phyloP scores from a whole-genome alignment of 345 rosid species.

The Salix viminalis region DNA sequence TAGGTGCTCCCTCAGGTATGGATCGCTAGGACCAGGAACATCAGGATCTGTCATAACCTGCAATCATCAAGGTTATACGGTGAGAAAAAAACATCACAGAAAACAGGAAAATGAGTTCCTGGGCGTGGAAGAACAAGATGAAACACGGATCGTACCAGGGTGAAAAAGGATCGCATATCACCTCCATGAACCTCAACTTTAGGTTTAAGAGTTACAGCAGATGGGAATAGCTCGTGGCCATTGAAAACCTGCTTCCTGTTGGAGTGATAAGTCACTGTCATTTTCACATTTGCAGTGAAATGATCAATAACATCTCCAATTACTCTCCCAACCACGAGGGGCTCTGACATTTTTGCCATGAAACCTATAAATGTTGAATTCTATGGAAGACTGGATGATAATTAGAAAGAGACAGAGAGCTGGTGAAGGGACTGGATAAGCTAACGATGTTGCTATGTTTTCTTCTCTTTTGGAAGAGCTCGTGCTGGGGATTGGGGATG shows the following conservation, averaged over 20 bases:
- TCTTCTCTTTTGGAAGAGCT: neutral
- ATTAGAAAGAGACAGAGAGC: neutral
- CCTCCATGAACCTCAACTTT: constrained; percentile 84
- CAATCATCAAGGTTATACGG: neutral
- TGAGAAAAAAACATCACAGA: neutral
- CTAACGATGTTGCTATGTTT: neutral
- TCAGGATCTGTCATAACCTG: constrained; percentile 99
- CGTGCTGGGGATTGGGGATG: constrained; percentile 5
- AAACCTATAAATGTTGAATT: neutral
- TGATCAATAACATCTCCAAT: constrained; percentile 80
- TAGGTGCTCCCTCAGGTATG: constrained; percentile 84
- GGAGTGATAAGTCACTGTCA: constrained; percentile 61
- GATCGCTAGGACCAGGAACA: constrained; percentile 98
- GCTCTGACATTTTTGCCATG: constrained; percentile 58
- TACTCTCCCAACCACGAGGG: constrained; percentile 84
- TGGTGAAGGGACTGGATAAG: neutral
- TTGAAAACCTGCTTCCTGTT: constrained; percentile 66
- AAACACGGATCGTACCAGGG: constrained; percentile 54
- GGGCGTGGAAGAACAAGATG: neutral
- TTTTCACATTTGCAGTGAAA: constrained; percentile 54
- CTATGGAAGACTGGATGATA: too few species aligned
- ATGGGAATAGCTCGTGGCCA: constrained; percentile 86
- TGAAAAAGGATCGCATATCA: constrained; percentile 89
- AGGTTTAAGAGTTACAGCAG: constrained; percentile 63
- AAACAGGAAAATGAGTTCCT: neutral